Evolutionary conservation across 371 early-diverging fungal genomes (phyloP).

Genomic region (Dipsacomyces acuminosporus): DNA sequence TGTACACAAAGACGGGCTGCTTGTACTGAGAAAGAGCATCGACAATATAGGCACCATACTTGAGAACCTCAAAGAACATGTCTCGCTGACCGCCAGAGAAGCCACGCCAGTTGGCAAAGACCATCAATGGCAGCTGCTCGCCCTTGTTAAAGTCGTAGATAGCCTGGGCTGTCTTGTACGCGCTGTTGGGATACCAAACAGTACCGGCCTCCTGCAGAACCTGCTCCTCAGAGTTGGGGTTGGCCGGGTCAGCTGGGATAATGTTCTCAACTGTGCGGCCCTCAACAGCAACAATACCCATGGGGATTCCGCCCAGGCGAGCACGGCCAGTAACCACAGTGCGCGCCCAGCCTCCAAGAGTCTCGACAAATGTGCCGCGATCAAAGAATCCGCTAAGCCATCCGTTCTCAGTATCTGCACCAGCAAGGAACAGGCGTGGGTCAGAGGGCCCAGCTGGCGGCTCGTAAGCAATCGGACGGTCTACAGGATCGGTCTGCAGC

Average conservation of each 20-base stretch:
- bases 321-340: slow-evolving; percentile 91
- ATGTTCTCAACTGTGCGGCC: slow-evolving; percentile 86
- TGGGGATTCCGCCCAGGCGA: slow-evolving; percentile 92
- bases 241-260: slow-evolving; percentile 93
- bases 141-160: slow-evolving; percentile 98
- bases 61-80: slow-evolving; percentile 97
- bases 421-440: slow-evolving; percentile 86
- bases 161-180: slow-evolving; percentile 98
- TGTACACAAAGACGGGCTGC: slow-evolving; percentile 97
- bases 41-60: slow-evolving; percentile 97
- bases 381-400: slow-evolving; percentile 92
- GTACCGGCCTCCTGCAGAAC: slow-evolving; percentile 90
- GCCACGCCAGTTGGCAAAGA: slow-evolving; percentile 99
- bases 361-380: slow-evolving; percentile 81
- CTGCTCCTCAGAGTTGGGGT: slow-evolving; percentile 83
- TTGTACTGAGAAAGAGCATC: slow-evolving; percentile 90
- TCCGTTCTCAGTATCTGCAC: slow-evolving; percentile 58
- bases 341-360: slow-evolving; percentile 58
- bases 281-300: slow-evolving; percentile 98
- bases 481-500: slow-evolving; percentile 56
- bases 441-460: slow-evolving; percentile 87
- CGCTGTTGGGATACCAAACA: slow-evolving; percentile 98
- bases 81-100: slow-evolving; percentile 99
- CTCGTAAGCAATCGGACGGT: slow-evolving; percentile 69
- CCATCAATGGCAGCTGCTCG: slow-evolving; percentile 95